Conservation (phyloP, 495 filamentous ascomycete genomes). For the Xylaria venustula region DNA sequence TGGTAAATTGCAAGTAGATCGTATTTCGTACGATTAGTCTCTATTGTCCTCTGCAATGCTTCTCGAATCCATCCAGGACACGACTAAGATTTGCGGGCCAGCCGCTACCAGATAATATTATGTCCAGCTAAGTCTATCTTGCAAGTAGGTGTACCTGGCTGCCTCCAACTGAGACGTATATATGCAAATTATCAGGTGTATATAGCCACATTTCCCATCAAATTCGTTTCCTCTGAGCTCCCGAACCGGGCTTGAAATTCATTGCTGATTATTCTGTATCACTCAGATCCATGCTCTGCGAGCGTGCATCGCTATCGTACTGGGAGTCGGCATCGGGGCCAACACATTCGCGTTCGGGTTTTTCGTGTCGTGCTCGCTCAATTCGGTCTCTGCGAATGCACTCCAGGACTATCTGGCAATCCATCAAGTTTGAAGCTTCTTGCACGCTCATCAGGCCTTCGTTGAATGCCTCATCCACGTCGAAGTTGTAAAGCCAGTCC, state of each 20-base stretch:
- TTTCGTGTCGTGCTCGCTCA: constrained; percentile 31
- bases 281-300: constrained; percentile 6
- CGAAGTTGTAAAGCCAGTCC: not conserved
- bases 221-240: too few species aligned
- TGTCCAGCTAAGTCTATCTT: too few species aligned
- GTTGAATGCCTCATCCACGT: not conserved
- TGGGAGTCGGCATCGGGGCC: not conserved
- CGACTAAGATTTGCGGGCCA: too few species aligned
- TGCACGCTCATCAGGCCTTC: constrained; percentile 4
- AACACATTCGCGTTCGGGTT: constrained; percentile 30
- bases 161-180: not conserved
- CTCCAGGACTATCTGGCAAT: constrained; percentile 29
- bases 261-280: not conserved
- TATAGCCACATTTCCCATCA: too few species aligned
- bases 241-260: not conserved
- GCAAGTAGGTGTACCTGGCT: not conserved
- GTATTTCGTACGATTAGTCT: too few species aligned
- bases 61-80: too few species aligned
- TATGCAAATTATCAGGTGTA: not conserved
- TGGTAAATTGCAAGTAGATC: too few species aligned
- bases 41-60: too few species aligned
- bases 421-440: constrained; percentile 20
- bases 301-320: not conserved
- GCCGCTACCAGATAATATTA: too few species aligned
- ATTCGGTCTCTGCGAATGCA: constrained; percentile 33